A percentile compares a stretch with the other conserved stretches of the same genome.
Conservation (phyloP, 306 rosid genomes). For the Ziziphus jujuba region DNA sequence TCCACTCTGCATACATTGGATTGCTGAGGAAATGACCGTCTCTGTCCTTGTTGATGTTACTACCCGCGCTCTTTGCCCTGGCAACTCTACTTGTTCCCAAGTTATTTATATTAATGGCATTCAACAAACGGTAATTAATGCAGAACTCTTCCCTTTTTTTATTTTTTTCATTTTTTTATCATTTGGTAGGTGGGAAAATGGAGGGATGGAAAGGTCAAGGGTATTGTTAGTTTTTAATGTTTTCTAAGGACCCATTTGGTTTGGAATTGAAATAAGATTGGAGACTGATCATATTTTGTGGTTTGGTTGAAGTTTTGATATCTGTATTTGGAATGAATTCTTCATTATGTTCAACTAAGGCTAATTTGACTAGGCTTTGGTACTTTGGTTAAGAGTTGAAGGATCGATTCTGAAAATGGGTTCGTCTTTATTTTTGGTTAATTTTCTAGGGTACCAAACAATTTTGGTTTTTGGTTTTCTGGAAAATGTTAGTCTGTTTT, state of each 20-base stretch:
- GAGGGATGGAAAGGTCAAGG: neutral
- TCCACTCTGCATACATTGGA: constrained; percentile 67
- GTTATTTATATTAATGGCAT: constrained; percentile 65
- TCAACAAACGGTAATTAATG: constrained; percentile 59
- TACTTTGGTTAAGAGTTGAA: no score
- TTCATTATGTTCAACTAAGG: no score
- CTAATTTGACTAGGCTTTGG: no score
- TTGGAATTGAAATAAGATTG: neutral
- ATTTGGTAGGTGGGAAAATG: constrained; percentile 9
- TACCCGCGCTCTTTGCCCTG: constrained; percentile 59
- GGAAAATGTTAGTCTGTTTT: neutral
- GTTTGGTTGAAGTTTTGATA: neutral
- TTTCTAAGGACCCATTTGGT: neutral
- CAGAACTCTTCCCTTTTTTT: neutral
- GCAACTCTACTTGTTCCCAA: constrained; percentile 51
- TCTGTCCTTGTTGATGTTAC: constrained; percentile 83
- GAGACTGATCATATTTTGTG: neutral
- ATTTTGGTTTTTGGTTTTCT: no score
- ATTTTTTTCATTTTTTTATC: neutral
- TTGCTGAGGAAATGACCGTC: constrained; percentile 85
- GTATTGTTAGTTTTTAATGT: neutral
- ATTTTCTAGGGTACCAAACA: no score
- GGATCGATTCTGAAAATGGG: no score
- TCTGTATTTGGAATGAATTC: no score
- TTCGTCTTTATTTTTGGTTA: no score